Percentiles rank a stretch among this genome's conserved stretches.
phyloP scores from a whole-genome alignment of 139 green algal species.

The Gonium pectorale region DNA sequence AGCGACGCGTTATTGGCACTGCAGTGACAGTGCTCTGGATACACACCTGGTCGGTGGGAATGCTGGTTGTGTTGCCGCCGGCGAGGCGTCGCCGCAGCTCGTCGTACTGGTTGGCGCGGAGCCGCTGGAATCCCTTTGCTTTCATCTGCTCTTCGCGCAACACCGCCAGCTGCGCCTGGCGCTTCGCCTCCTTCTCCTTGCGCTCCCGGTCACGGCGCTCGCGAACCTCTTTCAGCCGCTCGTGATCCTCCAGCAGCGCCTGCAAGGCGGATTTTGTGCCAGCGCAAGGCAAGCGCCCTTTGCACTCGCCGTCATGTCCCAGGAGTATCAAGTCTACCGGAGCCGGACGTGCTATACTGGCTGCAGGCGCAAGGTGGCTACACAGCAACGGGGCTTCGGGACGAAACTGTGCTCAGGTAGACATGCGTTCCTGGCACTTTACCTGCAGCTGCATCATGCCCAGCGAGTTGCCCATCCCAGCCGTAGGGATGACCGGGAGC shows the following conservation, averaged over 20 bases:
- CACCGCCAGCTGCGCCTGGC: slow-evolving; percentile 42
- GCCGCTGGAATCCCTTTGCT: slow-evolving; percentile 64
- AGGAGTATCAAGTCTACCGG: too few species aligned
- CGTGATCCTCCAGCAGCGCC: slow-evolving; percentile 69
- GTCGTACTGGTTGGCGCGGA: slow-evolving; percentile 69
- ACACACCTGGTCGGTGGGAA: slow-evolving; percentile 51
- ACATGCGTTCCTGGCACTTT: too few species aligned
- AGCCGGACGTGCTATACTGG: too few species aligned
- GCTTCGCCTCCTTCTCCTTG: slow-evolving; percentile 62
- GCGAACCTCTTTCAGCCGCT: slow-evolving; percentile 60
- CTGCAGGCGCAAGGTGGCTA: too few species aligned
- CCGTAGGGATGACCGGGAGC: slow-evolving; percentile 64
- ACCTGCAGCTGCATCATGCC: slow-evolving; percentile 72
- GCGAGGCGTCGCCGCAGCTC: slow-evolving; percentile 65
- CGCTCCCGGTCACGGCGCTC: slow-evolving; percentile 58
- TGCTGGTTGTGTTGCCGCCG: slow-evolving; percentile 22
- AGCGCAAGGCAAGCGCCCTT: too few species aligned
- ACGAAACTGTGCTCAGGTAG: too few species aligned
- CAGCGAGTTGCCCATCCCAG: slow-evolving; percentile 35
- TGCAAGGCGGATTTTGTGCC: not conserved
- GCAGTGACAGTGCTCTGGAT: too few species aligned
- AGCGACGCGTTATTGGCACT: too few species aligned
- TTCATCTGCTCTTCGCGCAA: slow-evolving; percentile 48
- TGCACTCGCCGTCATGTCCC: too few species aligned
- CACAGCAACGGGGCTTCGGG: too few species aligned